Base-by-base conservation (phyloP, 768 basidiomycete species). In the Trametes cinnabarina region DNA sequence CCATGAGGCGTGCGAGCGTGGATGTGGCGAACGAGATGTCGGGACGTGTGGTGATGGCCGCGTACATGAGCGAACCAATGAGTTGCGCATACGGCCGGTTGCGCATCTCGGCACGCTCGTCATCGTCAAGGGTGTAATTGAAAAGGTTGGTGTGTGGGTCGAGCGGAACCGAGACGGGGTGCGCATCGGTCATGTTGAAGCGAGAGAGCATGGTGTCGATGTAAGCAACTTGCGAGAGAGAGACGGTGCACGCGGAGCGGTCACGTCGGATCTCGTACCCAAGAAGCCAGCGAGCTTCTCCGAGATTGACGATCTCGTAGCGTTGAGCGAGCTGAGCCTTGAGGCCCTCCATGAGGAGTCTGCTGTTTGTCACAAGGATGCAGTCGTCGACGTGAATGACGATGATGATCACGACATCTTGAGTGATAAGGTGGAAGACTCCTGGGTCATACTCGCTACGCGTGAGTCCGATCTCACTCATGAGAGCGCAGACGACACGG, bases 21-120 rank as follows among this genome's bases (percentile, higher is more conserved):
- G 55, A 49, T 5, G 69, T 63, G 15, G 68, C 51, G 47, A 52
- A 71, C 15, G 65, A 32, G 43, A 73, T 69, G 63, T 75, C 74
- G 10, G 71, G 71, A 25, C 71, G 65, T 3, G 68, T 72, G 17
- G 61, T 51, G 3, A 67, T 26, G 1, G 62, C 51, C 0, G 64
- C 61, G 32, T 71, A 74, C 62, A 72, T 68, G 17, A 73, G 67
- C 3, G 66, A 65, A 2, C 71, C 73, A 19, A 73, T 61, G 22
- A 64, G 44, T 14, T 55, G 39, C 9, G 35, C 37, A 53, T 68
- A 71, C 3, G 62, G 60, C 10, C 39, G 34, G 30, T 47, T 20
- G 2, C 35, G 43, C 52, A 61, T 63, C 7, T 43, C 47, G 1
- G 19, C 49, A 23, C 48, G 4, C 11, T 61, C 37, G 25, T 12